Conservation (phyloP, 2,329 filamentous ascomycete genomes). For the Ophiostoma perfectum region DNA sequence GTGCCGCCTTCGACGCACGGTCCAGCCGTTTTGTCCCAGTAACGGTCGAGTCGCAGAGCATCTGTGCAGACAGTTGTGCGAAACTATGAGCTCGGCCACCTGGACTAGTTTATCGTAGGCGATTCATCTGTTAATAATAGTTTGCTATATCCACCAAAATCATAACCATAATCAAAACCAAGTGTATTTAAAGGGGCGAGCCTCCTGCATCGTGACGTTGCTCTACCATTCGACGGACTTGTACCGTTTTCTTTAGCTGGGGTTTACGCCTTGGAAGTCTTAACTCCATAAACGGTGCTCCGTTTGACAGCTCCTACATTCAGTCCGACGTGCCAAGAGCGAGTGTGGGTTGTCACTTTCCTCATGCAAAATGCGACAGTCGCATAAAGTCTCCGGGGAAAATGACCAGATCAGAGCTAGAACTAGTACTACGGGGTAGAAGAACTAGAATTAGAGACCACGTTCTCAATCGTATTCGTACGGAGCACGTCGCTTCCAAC, state of each 20-base stretch:
- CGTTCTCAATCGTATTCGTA: constrained; percentile 4
- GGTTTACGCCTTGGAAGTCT: neutral
- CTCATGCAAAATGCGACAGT: too few relatives aligned
- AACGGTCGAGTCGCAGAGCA: neutral
- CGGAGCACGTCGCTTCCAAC: neutral
- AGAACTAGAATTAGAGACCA: neutral
- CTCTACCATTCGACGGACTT: neutral
- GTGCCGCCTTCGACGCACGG: constrained; percentile 43
- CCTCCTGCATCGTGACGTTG: too few relatives aligned
- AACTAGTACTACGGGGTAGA: too few relatives aligned
- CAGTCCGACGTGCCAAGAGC: neutral
- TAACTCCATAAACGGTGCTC: neutral
- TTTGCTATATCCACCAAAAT: neutral
- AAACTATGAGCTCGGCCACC: neutral
- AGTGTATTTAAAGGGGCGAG: too few relatives aligned
- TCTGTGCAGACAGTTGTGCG: neutral
- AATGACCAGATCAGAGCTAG: neutral
- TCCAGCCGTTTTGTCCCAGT: constrained; percentile 31
- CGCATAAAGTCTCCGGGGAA: constrained; percentile 1
- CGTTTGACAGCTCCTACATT: neutral
- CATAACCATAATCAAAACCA: too few relatives aligned
- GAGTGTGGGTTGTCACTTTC: neutral
- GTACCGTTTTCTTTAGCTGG: neutral
- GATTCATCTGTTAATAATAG: too few relatives aligned
- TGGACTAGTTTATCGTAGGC: neutral